A percentile compares a stretch with the other conserved stretches of the same genome.
Conservation (phyloP, 2,329 filamentous ascomycete genomes). For the Fusarium avenaceum region DNA sequence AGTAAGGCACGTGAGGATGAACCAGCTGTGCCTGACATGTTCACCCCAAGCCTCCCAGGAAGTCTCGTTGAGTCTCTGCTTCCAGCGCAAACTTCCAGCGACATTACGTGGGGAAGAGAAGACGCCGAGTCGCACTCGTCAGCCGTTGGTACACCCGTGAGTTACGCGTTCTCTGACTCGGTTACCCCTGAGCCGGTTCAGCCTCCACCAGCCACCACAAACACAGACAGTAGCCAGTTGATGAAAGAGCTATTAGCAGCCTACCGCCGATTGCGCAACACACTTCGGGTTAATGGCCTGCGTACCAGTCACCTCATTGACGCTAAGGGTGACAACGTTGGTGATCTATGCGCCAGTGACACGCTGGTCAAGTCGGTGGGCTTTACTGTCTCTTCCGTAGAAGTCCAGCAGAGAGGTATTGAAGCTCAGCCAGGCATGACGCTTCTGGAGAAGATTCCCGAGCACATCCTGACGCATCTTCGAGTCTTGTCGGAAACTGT, state of each 20-base stretch:
- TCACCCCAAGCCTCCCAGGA: conserved; percentile 56
- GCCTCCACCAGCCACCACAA: conserved; percentile 23
- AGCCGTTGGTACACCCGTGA: conserved; percentile 57
- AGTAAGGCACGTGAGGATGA: conserved; percentile 56
- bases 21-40: conserved; percentile 49
- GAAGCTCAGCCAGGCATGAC: conserved; percentile 80
- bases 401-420: conserved; percentile 91
- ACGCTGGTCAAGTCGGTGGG: conserved; percentile 77
- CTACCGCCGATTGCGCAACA: conserved; percentile 72
- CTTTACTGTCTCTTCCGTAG: conserved; percentile 86
- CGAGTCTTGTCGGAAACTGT: conserved; percentile 91
- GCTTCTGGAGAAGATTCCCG: conserved; percentile 85
- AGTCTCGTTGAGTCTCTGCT: conserved; percentile 56
- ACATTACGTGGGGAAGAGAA: conserved; percentile 59
- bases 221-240: conserved; percentile 48
- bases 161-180: conserved; percentile 58
- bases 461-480: conserved; percentile 86
- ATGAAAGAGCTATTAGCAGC: conserved; percentile 70
- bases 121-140: conserved; percentile 54
- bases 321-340: conserved; percentile 50
- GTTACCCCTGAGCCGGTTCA: conserved; percentile 46
- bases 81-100: conserved; percentile 54
- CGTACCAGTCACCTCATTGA: conserved; percentile 55
- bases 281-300: conserved; percentile 68
- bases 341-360: conserved; percentile 68